phyloP scores from a whole-genome alignment of 176 grass and related monocot species.

The Themeda triandra region DNA sequence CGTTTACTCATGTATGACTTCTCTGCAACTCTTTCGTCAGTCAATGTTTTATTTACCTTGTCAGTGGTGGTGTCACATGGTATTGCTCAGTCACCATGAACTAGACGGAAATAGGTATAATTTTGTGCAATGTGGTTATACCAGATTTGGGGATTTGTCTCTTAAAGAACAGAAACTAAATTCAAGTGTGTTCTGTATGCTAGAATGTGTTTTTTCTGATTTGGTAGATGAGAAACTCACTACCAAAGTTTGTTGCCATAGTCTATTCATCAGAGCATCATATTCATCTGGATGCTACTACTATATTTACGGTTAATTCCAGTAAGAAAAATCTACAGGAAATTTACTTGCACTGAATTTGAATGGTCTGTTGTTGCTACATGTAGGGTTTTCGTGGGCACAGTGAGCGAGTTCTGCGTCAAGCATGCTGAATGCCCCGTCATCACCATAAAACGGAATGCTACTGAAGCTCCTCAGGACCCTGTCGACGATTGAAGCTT shows the following conservation, averaged over 20 bases:
- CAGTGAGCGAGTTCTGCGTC: slow-evolving; percentile 89
- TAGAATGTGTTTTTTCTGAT: neutral
- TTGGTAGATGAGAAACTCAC: neutral
- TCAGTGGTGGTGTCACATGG: neutral
- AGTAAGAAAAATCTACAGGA: neutral
- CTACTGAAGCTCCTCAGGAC: slow-evolving; percentile 74
- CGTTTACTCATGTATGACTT: neutral
- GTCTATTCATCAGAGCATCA: neutral
- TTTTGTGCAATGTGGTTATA: neutral
- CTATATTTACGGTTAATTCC: neutral
- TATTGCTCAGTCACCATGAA: neutral
- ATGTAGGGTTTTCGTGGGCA: slow-evolving; percentile 84
- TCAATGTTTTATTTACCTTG: neutral
- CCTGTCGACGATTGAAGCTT: slow-evolving; percentile 66
- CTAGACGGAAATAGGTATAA: neutral
- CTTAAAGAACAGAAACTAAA: neutral
- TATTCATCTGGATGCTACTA: neutral
- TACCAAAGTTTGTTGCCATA: neutral
- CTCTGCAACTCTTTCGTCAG: neutral
- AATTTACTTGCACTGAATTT: neutral
- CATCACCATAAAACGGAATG: slow-evolving; percentile 88
- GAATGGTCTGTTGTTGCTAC: neutral
- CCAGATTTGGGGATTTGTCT: neutral
- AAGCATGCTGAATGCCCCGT: slow-evolving; percentile 94
- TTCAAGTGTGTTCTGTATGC: neutral